phyloP scores from a whole-genome alignment of 306 rosid genomes.

The Potentilla sterilis region DNA sequence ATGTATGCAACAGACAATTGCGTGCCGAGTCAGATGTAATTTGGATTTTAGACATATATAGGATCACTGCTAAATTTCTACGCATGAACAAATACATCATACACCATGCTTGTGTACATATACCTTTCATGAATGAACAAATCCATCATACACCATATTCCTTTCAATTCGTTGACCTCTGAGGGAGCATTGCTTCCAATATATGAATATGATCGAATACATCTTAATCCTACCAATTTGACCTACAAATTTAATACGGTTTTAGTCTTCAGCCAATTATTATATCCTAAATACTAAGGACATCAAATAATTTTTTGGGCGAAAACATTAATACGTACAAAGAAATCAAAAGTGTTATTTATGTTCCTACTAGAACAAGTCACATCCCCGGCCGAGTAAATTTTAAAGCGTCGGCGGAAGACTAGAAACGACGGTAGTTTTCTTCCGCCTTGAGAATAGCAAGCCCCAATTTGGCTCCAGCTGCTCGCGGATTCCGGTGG shows the following conservation, averaged over 20 bases:
- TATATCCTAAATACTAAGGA: too few species aligned
- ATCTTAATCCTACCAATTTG: not conserved
- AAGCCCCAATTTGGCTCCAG: too few species aligned
- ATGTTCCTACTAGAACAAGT: too few species aligned
- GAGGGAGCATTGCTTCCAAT: not conserved
- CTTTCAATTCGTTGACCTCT: not conserved
- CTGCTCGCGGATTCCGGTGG: too few species aligned
- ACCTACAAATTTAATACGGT: not conserved
- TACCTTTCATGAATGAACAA: not conserved
- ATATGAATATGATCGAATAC: not conserved
- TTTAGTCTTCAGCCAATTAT: too few species aligned
- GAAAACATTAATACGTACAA: not conserved
- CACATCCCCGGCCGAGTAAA: too few species aligned
- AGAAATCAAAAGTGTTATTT: too few species aligned
- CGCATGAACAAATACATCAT: slow-evolving; percentile 3
- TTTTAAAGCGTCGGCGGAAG: too few species aligned
- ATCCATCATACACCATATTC: not conserved
- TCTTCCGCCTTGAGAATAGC: too few species aligned
- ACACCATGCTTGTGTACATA: not conserved
- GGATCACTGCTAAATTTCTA: not conserved
- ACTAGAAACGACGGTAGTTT: too few species aligned
- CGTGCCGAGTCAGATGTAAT: not conserved
- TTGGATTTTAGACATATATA: not conserved
- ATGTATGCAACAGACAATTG: too few species aligned
- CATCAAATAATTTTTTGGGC: too few species aligned